Percentiles rank a stretch among this genome's conserved stretches.
These are phyloP conservation scores for Suillus clintonianus DNA, from an alignment of 768 basidiomycete genomes.

Conservation along the genomic window DNA sequence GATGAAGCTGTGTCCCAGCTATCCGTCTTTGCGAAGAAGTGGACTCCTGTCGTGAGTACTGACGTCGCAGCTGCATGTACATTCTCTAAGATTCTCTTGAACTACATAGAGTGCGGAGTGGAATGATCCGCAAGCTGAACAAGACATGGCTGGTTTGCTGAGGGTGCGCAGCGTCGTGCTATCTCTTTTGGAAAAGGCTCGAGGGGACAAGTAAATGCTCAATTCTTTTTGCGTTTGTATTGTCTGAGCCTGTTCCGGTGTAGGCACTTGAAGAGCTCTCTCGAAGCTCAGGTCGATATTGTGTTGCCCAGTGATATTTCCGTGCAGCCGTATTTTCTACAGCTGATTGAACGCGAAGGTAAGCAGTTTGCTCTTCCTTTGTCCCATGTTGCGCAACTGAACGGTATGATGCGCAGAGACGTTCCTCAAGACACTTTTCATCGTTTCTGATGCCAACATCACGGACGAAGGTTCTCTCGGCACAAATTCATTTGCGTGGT, in stretches of 20 bases:
- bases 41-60: slow-evolving; percentile 65
- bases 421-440: slow-evolving; percentile 74
- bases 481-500: slow-evolving; percentile 47
- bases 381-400: no score
- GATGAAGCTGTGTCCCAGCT: slow-evolving; percentile 24
- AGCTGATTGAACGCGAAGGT: slow-evolving; percentile 49
- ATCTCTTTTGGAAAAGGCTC: slow-evolving; percentile 72
- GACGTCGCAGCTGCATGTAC: neutral
- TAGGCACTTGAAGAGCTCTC: slow-evolving; percentile 72
- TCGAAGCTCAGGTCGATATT: slow-evolving; percentile 76
- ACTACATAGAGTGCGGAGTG: slow-evolving; percentile 54
- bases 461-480: slow-evolving; percentile 46
- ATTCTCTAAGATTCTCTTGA: slow-evolving; percentile 2
- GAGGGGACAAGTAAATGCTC: slow-evolving; percentile 64
- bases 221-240: neutral
- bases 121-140: slow-evolving; percentile 56
- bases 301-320: slow-evolving; percentile 44
- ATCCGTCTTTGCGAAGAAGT: slow-evolving; percentile 74
- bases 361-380: neutral
- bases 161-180: slow-evolving; percentile 62
- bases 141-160: slow-evolving; percentile 67
- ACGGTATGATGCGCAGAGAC: slow-evolving; percentile 42
- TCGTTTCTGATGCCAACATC: slow-evolving; percentile 71
- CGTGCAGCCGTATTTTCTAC: slow-evolving; percentile 30
- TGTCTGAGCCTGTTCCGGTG: slow-evolving; percentile 6